Conservation (phyloP, 1,284 basidiomycete genomes). For the Pseudozyma thailandica region DNA sequence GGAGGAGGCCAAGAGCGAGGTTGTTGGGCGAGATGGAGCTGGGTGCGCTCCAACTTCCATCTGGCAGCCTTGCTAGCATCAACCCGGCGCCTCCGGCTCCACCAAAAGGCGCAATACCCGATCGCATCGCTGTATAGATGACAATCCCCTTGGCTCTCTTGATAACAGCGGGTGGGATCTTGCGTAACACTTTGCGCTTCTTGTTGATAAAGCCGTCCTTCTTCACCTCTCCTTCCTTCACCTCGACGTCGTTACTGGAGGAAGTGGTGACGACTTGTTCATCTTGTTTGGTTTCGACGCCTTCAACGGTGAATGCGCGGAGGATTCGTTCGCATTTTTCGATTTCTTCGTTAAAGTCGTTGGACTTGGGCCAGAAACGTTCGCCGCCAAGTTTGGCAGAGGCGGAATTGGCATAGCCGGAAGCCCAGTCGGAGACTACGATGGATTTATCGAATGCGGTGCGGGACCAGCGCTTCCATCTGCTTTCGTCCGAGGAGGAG, state of each 20-base stretch:
- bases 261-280: neutral
- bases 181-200: constrained; percentile 70
- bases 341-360: constrained; percentile 71
- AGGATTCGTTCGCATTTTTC: constrained; percentile 72
- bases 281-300: constrained; percentile 49
- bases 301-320: constrained; percentile 59
- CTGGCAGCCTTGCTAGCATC: constrained; percentile 58
- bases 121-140: constrained; percentile 72
- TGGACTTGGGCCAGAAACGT: constrained; percentile 72
- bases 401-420: constrained; percentile 61
- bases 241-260: constrained; percentile 54
- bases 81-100: constrained; percentile 72
- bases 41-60: constrained; percentile 71
- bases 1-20: constrained; percentile 65
- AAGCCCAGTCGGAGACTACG: constrained; percentile 61
- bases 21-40: constrained; percentile 72
- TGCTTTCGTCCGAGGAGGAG: constrained; percentile 11
- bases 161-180: constrained; percentile 72
- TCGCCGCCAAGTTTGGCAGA: constrained; percentile 70
- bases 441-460: constrained; percentile 58
- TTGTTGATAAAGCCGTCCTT: constrained; percentile 65
- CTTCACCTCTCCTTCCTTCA: constrained; percentile 36
- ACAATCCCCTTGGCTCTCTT: constrained; percentile 68
- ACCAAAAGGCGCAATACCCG: constrained; percentile 72
- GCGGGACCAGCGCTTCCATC: constrained; percentile 50